Conservation (phyloP, 257 asterid species). For the Rehmannia glutinosa region DNA sequence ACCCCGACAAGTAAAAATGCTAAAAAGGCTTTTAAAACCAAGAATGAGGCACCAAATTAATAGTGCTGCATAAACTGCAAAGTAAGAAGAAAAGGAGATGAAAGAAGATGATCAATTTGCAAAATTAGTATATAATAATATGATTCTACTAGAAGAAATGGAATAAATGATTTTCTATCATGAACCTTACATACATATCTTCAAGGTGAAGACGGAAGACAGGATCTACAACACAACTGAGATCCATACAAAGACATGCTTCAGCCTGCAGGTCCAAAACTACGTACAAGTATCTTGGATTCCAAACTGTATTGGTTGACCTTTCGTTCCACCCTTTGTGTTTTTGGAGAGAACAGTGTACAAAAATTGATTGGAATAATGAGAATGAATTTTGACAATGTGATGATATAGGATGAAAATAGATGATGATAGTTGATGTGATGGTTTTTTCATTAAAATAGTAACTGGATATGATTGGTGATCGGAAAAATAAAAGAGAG, state of each 20-base stretch:
- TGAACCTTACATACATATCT: not conserved
- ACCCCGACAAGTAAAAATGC: too few relatives aligned
- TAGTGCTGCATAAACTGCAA: not conserved
- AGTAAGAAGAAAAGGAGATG: too few relatives aligned
- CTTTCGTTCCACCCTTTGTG: too few relatives aligned
- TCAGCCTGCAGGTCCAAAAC: not conserved
- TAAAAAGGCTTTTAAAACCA: too few relatives aligned
- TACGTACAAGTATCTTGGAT: not conserved
- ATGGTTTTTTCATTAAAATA: too few relatives aligned
- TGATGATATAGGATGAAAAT: too few relatives aligned
- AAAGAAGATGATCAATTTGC: not conserved
- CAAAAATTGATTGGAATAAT: too few relatives aligned
- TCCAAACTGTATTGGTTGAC: not conserved
- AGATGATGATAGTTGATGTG: too few relatives aligned
- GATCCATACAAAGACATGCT: not conserved
- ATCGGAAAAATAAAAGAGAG: too few relatives aligned
- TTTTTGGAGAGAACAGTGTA: too few relatives aligned
- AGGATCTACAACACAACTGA: not conserved
- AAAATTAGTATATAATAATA: not conserved
- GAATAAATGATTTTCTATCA: not conserved
- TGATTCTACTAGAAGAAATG: not conserved
- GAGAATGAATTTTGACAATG: too few relatives aligned
- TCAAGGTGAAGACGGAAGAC: not conserved
- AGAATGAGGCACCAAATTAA: not conserved
- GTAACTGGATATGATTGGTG: too few relatives aligned